Base-by-base conservation (phyloP, 2,329 filamentous ascomycete genomes). In the Phialocephala subalpina region DNA sequence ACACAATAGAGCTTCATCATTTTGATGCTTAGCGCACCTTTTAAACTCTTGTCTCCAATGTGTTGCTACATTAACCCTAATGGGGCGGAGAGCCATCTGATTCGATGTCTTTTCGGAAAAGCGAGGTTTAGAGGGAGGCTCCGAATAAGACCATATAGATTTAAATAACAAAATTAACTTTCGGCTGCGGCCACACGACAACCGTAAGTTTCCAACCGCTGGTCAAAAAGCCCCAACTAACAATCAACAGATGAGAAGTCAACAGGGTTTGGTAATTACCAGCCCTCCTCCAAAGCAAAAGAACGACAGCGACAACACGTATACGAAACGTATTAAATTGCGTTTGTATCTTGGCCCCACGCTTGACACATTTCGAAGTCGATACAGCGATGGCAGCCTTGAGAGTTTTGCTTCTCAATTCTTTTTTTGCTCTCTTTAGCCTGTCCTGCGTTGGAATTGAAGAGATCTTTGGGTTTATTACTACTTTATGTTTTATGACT, bases 301-400 rank as follows among this genome's bases (percentile, higher is more conserved):
- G 38, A 42, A n/a, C 38, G 18, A 42, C 38, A 42, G 14, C 29
- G 29, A 33, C 29, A 33, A 33, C 29, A 4, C 45, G 45, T 49
- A 49, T 22, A 49, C 45, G 45, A 49, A 49, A 49, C 45, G 3
- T 49, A 49, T 49, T 49, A 11, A 42, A 42, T 42, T 42, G 18
- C 29, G 29, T 40, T 40, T 18, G 40, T 42, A 42, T 42, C n/a
- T 16, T 18, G 40, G 40, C 40, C 40, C 14, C 4, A n/a, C 40
- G 40, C 14, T 42, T 42, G 16, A 42, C 7, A 42, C 16, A n/a
- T n/a, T 18, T n/a, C 40, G 40, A 33, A 33, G 29, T 33, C 29
- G 9, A 33, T 9, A 33, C 29, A 33, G 29, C 29, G 29, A 33
- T 42, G 40, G 40, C 40, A 42, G 40, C 40, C 40, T 18, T n/a